These are phyloP conservation scores for Nematodospora valgi DNA, from an alignment of 805 yeast genomes.

Conservation along the genomic window DNA sequence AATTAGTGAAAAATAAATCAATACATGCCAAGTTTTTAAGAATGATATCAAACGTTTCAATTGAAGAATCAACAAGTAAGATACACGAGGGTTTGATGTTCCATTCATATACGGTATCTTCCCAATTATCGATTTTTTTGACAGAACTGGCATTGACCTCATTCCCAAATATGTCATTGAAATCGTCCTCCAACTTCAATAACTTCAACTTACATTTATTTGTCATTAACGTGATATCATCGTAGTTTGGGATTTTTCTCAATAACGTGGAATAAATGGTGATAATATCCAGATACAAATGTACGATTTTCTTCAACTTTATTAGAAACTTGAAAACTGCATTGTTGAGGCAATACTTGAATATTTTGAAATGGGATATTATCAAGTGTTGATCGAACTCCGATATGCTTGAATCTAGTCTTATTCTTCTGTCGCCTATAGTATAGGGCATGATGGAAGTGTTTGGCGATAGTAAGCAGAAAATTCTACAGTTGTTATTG, in stretches of 20 bases:
- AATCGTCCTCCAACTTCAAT: conserved; percentile 27
- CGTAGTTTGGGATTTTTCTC: conserved; percentile 37
- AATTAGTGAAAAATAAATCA: conserved; percentile 35
- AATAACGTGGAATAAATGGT: conserved; percentile 39
- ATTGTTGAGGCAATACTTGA: conserved; percentile 32
- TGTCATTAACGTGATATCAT: conserved; percentile 36
- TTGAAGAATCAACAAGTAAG: conserved; percentile 15
- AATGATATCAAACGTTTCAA: conserved; percentile 16
- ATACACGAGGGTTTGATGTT: conserved; percentile 19
- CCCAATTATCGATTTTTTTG: conserved; percentile 18
- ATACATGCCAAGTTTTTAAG: conserved; percentile 29
- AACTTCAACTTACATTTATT: conserved; percentile 17
- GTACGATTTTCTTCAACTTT: conserved; percentile 29
- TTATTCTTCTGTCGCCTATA: conserved; percentile 32
- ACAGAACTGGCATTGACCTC: neutral
- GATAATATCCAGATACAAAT: conserved; percentile 34
- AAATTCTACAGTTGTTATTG: neutral
- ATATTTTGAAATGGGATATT: conserved; percentile 25
- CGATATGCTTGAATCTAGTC: conserved; percentile 17
- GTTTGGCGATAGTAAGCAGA: neutral
- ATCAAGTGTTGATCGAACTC: conserved; percentile 25
- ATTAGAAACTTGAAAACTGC: conserved; percentile 24
- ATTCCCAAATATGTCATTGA: conserved; percentile 26
- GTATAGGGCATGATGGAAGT: conserved; percentile 30
- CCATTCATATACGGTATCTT: conserved; percentile 22